Evolutionary conservation across 352 stramenopile genomes (phyloP), one percentile per base, ranked within the genome.

Genomic region (Discostella stelligera): DNA sequence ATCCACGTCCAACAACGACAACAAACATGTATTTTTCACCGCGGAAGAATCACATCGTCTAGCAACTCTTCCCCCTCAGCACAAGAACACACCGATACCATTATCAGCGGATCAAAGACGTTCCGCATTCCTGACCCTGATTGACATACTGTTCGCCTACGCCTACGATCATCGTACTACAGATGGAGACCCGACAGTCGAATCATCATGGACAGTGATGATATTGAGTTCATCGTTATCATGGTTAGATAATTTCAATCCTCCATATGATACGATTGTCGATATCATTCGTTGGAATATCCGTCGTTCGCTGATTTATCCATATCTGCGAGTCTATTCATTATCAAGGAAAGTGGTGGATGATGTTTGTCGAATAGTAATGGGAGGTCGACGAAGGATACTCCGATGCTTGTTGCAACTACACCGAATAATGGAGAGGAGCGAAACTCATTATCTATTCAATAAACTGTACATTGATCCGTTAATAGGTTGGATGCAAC

Each of bases 171-270:
- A 98, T 54, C 83, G 98, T 30, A 96, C 93, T 11, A 98, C 95
- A 0, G 91, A 97, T 65, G 96, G 96, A 39, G 97, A 99, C 74
- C 92, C 94, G 58, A 96, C 90, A 8, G 92, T 98, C 5, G 97
- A 99, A 87, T 98, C 96, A 6, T 94, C 95, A 11, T 99, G 96
- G 96, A 99, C 96, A 13, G 93, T 98, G 9, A 96, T 95, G 50
- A 98, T 95, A 74, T 77, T 99, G 21, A 98, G 95, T 62, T 88
- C 95, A 23, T 96, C 94, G 5, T 76, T 99, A 5, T 94, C 91
- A 58, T 99, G 96, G 95, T 83, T 99, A 39, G 95, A 98, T 80
- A 84, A 87, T 20, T 87, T 80, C 46, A 72, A 74, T 20, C 56
- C 77, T 23, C 69, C 80, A 0, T 82, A 77, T 46, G 74, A 84